These are phyloP conservation scores for Diplosphaera chodatii DNA, from an alignment of 139 green algal genomes.

Conservation along the genomic window DNA sequence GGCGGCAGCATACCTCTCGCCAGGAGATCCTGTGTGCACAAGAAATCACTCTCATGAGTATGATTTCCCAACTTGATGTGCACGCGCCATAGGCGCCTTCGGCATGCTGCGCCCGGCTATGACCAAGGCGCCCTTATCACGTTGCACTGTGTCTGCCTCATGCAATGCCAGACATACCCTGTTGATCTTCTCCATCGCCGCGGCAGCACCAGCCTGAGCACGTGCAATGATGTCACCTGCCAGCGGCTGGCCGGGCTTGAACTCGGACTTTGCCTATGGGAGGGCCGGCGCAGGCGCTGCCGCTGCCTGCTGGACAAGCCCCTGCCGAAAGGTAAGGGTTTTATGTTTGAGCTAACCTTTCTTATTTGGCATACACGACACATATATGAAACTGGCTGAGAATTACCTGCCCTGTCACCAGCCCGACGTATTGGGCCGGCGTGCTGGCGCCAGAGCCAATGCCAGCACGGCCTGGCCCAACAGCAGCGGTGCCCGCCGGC, in stretches of 20 bases:
- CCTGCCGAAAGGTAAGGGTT: too few species aligned
- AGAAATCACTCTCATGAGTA: too few species aligned
- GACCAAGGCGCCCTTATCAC: too few species aligned
- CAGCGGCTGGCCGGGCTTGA: constrained; percentile 5
- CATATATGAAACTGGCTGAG: too few species aligned
- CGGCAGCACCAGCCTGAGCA: constrained; percentile 15
- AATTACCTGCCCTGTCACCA: constrained; percentile 11
- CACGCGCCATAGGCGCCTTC: too few species aligned
- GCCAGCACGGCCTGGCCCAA: neutral
- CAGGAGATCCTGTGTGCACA: neutral
- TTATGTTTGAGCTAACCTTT: too few species aligned
- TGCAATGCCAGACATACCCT: constrained; percentile 9
- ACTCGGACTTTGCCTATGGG: neutral
- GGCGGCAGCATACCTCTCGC: neutral
- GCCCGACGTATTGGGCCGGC: neutral
- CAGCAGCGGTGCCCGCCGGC: neutral
- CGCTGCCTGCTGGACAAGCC: neutral
- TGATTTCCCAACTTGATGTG: too few species aligned
- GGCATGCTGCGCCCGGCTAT: too few species aligned
- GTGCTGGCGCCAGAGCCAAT: neutral
- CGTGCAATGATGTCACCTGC: constrained; percentile 5
- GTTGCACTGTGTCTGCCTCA: too few species aligned
- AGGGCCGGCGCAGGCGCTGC: neutral
- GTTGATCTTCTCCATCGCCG: constrained; percentile 19
- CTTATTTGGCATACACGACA: too few species aligned